phyloP scores from a whole-genome alignment of 2,329 filamentous ascomycete species.

The Cercospora canescens region DNA sequence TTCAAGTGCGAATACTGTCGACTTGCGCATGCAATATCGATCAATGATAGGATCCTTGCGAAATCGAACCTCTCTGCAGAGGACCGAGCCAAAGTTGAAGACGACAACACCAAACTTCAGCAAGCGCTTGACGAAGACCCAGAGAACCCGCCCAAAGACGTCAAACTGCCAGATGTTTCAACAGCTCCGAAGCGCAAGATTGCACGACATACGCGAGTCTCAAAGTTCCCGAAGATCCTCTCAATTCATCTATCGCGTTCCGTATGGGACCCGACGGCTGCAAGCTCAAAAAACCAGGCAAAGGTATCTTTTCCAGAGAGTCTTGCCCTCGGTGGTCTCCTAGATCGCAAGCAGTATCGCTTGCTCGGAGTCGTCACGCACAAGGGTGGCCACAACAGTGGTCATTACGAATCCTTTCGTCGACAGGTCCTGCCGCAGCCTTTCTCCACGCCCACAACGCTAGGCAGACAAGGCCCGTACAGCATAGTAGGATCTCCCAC shows the following conservation, averaged over 20 bases:
- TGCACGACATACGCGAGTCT: conserved; percentile 83
- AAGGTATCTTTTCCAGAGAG: conserved; percentile 90
- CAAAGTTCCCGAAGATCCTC: conserved; percentile 82
- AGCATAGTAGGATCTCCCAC: conserved; percentile 52
- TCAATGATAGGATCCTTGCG: conserved; percentile 61
- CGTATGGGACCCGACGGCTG: conserved; percentile 73
- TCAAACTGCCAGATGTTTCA: conserved; percentile 72
- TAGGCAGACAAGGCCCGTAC: conserved; percentile 73
- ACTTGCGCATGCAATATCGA: conserved; percentile 72
- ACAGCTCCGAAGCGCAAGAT: conserved; percentile 80
- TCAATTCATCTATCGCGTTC: conserved; percentile 91
- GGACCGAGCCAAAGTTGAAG: conserved; percentile 46
- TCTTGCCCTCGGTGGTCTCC: conserved; percentile 76
- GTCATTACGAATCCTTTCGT: conserved; percentile 95
- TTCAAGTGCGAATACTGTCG: conserved; percentile 94
- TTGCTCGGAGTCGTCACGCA: conserved; percentile 87
- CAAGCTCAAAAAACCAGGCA: conserved; percentile 88
- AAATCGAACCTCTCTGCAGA: conserved; percentile 53
- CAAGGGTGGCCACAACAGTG: conserved; percentile 92
- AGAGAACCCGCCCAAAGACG: conserved; percentile 70
- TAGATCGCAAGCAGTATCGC: conserved; percentile 77
- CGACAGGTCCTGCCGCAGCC: conserved; percentile 78
- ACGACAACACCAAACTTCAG: conserved; percentile 66
- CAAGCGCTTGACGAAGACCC: conserved; percentile 76
- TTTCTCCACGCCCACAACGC: conserved; percentile 78